Percentiles rank a stretch among this genome's conserved stretches.
Evolutionary conservation across 140 eudicot genomes (phyloP).

Genomic region (Erigeron philadelphicus): DNA sequence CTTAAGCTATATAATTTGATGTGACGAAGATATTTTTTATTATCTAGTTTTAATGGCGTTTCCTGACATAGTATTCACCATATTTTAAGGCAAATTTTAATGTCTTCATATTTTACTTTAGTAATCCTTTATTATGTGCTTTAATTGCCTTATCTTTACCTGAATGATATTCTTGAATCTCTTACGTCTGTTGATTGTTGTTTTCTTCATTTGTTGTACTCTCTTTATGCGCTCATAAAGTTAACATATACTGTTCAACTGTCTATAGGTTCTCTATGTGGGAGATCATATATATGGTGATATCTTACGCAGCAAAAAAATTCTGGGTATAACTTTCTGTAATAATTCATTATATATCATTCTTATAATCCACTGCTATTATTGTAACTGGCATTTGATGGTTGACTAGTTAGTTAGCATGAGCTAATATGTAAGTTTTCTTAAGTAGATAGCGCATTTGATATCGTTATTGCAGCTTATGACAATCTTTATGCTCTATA

Average conservation of each 20-base stretch:
- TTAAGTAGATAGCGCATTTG: not conserved
- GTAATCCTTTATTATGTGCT: not conserved
- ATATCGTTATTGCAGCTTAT: conserved; percentile 8
- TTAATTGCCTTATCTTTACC: conserved; percentile 10
- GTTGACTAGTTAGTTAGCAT: conserved; percentile 3
- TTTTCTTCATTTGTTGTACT: conserved; percentile 4
- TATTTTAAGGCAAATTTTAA: not conserved
- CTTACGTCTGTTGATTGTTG: not conserved
- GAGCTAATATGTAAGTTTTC: not conserved
- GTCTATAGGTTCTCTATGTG: conserved; percentile 73
- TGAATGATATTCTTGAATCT: not conserved
- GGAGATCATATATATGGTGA: conserved; percentile 98
- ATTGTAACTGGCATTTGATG: conserved; percentile 4
- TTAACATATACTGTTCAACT: conserved; percentile 15
- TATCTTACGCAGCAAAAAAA: conserved; percentile 88
- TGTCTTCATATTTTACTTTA: not conserved
- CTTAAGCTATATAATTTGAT: not conserved
- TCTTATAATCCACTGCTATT: not conserved
- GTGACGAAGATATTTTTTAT: not conserved
- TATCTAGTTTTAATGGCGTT: conserved; percentile 2
- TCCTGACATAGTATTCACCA: not conserved
- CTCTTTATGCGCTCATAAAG: not conserved
- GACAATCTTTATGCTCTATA: not conserved
- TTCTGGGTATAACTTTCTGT: conserved; percentile 51
- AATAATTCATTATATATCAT: conserved; percentile 6